Evolutionary conservation across 2,329 filamentous ascomycete species (phyloP), one percentile per base, ranked within the genome.

Genomic region (Curvularia verruculosa): DNA sequence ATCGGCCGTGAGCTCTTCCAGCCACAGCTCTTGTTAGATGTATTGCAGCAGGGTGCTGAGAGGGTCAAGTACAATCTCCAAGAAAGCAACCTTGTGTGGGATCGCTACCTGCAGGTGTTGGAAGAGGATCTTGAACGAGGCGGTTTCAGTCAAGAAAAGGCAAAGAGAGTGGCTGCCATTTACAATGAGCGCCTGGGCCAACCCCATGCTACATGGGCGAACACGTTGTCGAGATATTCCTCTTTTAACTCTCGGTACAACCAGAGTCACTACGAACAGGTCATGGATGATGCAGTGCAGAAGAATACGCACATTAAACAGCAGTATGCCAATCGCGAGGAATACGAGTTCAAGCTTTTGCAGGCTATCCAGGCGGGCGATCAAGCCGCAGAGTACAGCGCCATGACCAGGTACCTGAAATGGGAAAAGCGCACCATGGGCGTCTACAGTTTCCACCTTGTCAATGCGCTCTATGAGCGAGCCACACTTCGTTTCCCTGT

Each of bases 71-170:
- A 88, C 75, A 88, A 90, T 59, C 80, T 95, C 56, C 85, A 85
- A 70, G 89, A 92, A 73, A 94, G 91, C 70, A 88, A 92, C 71
- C 77, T 87, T 54, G 83, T 95, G 10, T 96, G 91, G 91, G 85
- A 93, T 70, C 86, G 88, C 62, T 94, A 90, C 83, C 82, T 91
- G 41, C 85, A 87, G 52, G 83, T 92, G 45, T 83, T 92, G 72
- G 82, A 89, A 73, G 85, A 90, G 63, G 84, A 90, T 63, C 82
- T 93, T 19, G 82, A 77, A 79, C 83, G 51, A 75, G 85, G 64
- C 72, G 85, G 64, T 69, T 83, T 67, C 46, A 68, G 63, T 78
- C 85, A 70, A 80, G 84, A 73, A 10, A 83, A 82, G 53, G 80
- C 91, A 15, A 83, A 85, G 59, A 85, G 85, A 68, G 84, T 94